Evolutionary conservation across 2,329 filamentous ascomycete species (phyloP), one percentile per base, ranked within the genome.

Genomic region (Fusarium verrucosum): DNA sequence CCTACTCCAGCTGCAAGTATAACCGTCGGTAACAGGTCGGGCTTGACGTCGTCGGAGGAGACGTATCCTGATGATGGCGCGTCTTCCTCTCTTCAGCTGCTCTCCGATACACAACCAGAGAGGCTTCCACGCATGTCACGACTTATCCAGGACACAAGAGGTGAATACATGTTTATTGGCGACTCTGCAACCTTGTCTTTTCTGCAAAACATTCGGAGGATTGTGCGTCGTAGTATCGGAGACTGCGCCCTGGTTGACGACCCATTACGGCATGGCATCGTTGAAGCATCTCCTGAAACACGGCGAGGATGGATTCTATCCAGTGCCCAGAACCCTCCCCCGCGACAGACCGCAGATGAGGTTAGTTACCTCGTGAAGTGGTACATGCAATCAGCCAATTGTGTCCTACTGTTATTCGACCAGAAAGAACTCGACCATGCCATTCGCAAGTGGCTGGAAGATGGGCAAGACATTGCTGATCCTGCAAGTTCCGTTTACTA

Each of bases 161-260:
- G 73, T 16, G 72, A 70, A 26, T 74, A 74, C 63, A 74, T 77
- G 67, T 77, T 76, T 42, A 72, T 77, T 25, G 75, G 75, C n/a
- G 75, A 77, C 58, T 74, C 75, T 17, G 74, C 74, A 9, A 76
- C 74, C 5, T 26, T 77, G 7, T 74, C 73, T 0, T 76, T 77
- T 25, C 60, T 77, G 2, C 74, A 77, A 25, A 73, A 74, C 20
- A 76, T 77, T 14, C 72, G 76, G 1, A 69, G 75, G 5, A 65
- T 77, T 17, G 73, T 76, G 0, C 66, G 68, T 6, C 67, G 72
- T 20, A 68, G 70, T 16, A 47, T 77, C 5, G 76, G 74, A 6
- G 65, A 65, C 4, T 77, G 76, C 38, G 26, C 71, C 10, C 73
- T 77, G 33, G 70, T 73, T 10, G 73, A 77, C 20, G 76, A 78